Conservation (phyloP, 495 filamentous ascomycete genomes). For the Cercophora scortea region DNA sequence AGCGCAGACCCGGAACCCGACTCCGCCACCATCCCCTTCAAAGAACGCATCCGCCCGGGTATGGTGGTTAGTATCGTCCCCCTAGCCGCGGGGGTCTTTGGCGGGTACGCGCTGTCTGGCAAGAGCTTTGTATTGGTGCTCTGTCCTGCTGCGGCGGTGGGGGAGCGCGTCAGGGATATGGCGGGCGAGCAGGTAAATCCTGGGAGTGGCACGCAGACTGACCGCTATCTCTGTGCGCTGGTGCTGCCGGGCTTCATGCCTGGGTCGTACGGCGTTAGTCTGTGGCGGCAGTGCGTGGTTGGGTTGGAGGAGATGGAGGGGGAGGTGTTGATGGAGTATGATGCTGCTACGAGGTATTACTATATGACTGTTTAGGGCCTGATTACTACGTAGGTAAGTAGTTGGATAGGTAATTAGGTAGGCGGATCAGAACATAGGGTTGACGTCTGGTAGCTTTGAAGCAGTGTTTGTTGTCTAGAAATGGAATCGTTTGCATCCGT, state of each 20-base stretch:
- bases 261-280: conserved; percentile 24
- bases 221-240: conserved; percentile 21
- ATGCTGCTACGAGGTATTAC: conserved; percentile 30
- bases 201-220: neutral
- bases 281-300: conserved; percentile 24
- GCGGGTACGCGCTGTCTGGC: neutral
- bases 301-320: conserved; percentile 22
- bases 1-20: conserved; percentile 12
- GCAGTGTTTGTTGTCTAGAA: no score
- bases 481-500: no score
- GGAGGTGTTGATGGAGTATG: conserved; percentile 34
- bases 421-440: no score
- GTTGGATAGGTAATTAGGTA: no score
- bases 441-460: no score
- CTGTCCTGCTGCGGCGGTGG: conserved; percentile 7
- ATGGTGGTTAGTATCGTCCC: conserved; percentile 19
- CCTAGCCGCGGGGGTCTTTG: neutral
- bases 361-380: conserved; percentile 19
- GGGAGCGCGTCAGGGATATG: conserved; percentile 10
- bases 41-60: conserved; percentile 23
- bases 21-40: conserved; percentile 12
- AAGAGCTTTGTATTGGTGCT: conserved; percentile 8
- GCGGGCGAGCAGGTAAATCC: conserved; percentile 5
- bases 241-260: conserved; percentile 18
- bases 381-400: no score